Evolutionary conservation across 2,329 filamentous ascomycete species (phyloP), one percentile per base, ranked within the genome.

Genomic region (Diplocarpon rosae): DNA sequence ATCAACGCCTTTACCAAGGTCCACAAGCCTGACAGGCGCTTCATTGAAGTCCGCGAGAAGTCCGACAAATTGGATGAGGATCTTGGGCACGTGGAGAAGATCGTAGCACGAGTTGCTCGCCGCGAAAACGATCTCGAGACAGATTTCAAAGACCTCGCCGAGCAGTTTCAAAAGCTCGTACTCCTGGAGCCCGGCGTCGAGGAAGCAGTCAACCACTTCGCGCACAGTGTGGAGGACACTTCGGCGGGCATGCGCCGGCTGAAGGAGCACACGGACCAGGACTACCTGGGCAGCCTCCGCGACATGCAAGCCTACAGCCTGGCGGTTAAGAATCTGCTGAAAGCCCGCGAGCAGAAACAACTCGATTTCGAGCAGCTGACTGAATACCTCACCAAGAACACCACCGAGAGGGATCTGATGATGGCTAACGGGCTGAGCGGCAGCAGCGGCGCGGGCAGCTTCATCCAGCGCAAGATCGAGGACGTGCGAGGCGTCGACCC

Each of bases 1-100:
- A 84, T 98, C 64, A 96, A 96, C 62, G 90, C 88, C 32, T 98
- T 98, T 60, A 89, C 85, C 38, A 98, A 96, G 65, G 83, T 95
- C 1, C 85, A 96, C 69, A 94, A 93, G 64, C 85, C 89, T 6
- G 92, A 98, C 65, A 83, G 85, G 56, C 83, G 92, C 28, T 98
- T 98, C 64, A 81, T 93, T 53, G 90, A 96, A 62, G 89, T 96
- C 48, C 81, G 82, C 57, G 92, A 96, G 59, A 85, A 86, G 63
- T 85, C 86, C 31, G 85, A 93, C 66, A 96, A 95, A 66, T 74
- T 98, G 5, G 88, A 94, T 59, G 90, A 96, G 58, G 92, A 98
- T 61, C 74, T 98, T 14, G 80, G 76, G 13, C 86, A 94, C 57
- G 86, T 98, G 5, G 90, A 95, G 66, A 96, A 95, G 66, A 88